These are phyloP conservation scores for Coemansia sp. DNA, from an alignment of 192 early-diverging fungal genomes.

Conservation along the genomic window DNA sequence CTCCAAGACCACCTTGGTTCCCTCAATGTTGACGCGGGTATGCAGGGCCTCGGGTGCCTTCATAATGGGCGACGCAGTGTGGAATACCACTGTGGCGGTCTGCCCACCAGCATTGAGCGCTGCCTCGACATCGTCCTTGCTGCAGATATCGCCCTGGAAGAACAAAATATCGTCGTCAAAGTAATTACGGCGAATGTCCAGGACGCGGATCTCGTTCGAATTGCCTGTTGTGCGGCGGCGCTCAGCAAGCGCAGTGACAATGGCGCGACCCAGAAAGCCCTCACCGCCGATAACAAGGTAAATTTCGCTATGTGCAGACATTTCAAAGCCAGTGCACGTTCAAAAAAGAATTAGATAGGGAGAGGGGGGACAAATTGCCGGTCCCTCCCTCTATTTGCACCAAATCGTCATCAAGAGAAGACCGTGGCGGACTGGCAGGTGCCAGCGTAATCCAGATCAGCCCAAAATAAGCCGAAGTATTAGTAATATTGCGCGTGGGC, in stretches of 20 bases:
- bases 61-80: constrained; percentile 88
- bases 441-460: background rate
- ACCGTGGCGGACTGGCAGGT: no score
- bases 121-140: constrained; percentile 51
- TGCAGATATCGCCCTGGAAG: constrained; percentile 66
- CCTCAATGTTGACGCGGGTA: constrained; percentile 82
- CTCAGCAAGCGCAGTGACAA: constrained; percentile 74
- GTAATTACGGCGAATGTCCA: constrained; percentile 72
- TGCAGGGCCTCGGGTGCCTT: constrained; percentile 71
- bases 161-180: constrained; percentile 52
- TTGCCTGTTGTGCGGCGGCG: constrained; percentile 30
- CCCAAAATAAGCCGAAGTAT: background rate
- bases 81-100: constrained; percentile 76
- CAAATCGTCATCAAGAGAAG: background rate
- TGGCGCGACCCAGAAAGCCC: constrained; percentile 83
- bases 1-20: constrained; percentile 81
- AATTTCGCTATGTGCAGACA: constrained; percentile 26
- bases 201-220: constrained; percentile 68
- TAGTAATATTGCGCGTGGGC: background rate
- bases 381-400: background rate
- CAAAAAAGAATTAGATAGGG: background rate
- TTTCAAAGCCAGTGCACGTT: constrained; percentile 9
- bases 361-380: background rate
- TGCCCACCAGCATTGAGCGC: constrained; percentile 56
- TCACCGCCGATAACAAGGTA: constrained; percentile 86